Conservation (phyloP, 768 basidiomycete species). For the Phanerodontia chrysosporium region DNA sequence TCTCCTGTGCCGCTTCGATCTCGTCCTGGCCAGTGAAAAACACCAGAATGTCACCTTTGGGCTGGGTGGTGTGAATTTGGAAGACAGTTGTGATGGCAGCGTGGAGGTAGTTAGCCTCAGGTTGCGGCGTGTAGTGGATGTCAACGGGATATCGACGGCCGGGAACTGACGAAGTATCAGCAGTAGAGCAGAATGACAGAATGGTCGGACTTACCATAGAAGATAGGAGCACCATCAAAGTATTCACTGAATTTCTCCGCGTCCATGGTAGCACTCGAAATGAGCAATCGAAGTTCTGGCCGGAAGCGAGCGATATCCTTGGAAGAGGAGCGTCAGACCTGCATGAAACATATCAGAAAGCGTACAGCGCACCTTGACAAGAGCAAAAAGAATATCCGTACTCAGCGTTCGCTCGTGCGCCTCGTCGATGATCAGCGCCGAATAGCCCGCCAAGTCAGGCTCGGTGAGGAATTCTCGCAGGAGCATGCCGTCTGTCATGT, state of each 20-base stretch:
- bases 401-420: conserved; percentile 97
- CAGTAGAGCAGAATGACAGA: not conserved
- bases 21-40: conserved; percentile 99
- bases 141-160: conserved; percentile 97
- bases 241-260: conserved; percentile 98
- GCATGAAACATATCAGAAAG: conserved; percentile 14
- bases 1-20: conserved; percentile 96
- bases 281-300: conserved; percentile 88
- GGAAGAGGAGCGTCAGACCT: conserved; percentile 18
- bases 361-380: conserved; percentile 82
- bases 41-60: conserved; percentile 94
- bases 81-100: conserved; percentile 98
- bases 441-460: conserved; percentile 92
- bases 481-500: conserved; percentile 99
- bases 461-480: conserved; percentile 96
- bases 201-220: conserved; percentile 60
- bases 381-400: conserved; percentile 97
- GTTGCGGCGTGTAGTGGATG: conserved; percentile 98
- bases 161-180: conserved; percentile 62
- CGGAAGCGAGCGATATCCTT: conserved; percentile 96
- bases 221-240: conserved; percentile 94
- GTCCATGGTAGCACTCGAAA: conserved; percentile 96
- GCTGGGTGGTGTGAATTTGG: conserved; percentile 98
- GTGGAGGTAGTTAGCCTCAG: conserved; percentile 98
- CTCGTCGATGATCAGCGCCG: conserved; percentile 95